phyloP scores from a whole-genome alignment of 1,284 basidiomycete species.

The Apiotrichum brassicae region DNA sequence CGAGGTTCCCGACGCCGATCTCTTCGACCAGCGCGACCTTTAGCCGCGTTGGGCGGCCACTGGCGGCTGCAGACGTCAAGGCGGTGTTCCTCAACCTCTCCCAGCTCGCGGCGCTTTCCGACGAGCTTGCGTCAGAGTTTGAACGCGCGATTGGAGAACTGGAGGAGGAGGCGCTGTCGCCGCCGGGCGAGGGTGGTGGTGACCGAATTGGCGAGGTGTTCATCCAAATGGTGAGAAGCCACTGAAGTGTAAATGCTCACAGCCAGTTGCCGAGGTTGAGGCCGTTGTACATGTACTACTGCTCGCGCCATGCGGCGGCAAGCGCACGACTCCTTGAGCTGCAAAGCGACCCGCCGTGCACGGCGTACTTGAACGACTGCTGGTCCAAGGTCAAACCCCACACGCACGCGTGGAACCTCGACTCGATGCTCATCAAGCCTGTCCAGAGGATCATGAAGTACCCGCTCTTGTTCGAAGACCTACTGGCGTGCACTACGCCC shows the following conservation, averaged over 20 bases:
- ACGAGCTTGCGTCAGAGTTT: conserved; percentile 54
- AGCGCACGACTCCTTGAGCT: conserved; percentile 58
- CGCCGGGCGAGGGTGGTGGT: conserved; percentile 49
- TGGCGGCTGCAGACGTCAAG: conserved; percentile 64
- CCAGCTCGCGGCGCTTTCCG: conserved; percentile 65
- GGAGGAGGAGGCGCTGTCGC: conserved; percentile 50
- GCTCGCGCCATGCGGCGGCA: conserved; percentile 74
- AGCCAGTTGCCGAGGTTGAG: conserved; percentile 67
- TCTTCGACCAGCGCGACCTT: neutral
- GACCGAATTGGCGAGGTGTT: conserved; percentile 76
- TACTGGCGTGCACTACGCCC: conserved; percentile 71
- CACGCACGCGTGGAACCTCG: conserved; percentile 88
- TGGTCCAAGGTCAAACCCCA: conserved; percentile 62
- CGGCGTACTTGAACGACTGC: conserved; percentile 63
- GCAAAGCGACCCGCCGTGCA: conserved; percentile 36
- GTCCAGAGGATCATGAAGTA: conserved; percentile 91
- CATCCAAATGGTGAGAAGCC: conserved; percentile 57
- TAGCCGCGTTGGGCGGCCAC: conserved; percentile 47
- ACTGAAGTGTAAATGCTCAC: neutral
- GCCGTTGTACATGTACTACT: conserved; percentile 75
- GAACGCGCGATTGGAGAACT: conserved; percentile 42
- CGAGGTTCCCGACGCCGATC: neutral
- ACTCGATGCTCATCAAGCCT: conserved; percentile 79
- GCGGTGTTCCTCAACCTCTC: conserved; percentile 74
- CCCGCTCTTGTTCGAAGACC: conserved; percentile 71